Base-by-base conservation (phyloP, 140 eudicot species). In the Flaveria floridana region DNA sequence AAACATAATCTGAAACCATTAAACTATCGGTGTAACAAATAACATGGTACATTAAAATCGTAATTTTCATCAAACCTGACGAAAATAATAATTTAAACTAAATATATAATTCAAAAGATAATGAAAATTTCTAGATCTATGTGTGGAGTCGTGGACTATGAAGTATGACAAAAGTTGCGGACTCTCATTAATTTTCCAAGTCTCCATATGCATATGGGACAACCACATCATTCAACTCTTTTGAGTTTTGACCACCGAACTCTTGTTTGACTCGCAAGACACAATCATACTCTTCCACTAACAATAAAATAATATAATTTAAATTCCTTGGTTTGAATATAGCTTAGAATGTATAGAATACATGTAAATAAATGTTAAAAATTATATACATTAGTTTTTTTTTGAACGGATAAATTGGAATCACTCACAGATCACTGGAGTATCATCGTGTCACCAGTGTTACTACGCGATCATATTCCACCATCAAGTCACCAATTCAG, bases 191-290 rank as follows among this genome's bases (percentile, higher is more conserved):
- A 23, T 23, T 65, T 65, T 65, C 70, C 70, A 65, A 65, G 70
- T 65, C 50, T 65, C 51, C 50, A 30, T 7, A 39, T 15, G 6
- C 4, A 41, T 23, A 7, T 44, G 7, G 14, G 70, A 34, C 70
- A 34, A n/a, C 51, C 51, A 19, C 8, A 34, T 34, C 39, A 34
- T 65, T 79, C 79, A 66, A 79, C 34, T 13, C 57, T 30, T 73
- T 55, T 79, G 79, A 79, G 41, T 34, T 34, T 66, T 79, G 83
- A 79, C 83, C 79, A 73, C 64, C 79, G 76, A 73, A 65, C 74
- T 73, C 75, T 56, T 57, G 57, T 79, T 79, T 79, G 83, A 79
- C 83, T 41, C 8, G 55, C 71, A 67, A 67, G 58, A 79, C 64
- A 79, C 57, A 51, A 73, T 67, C 7, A 55, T 46, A 18, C 56